Evolutionary conservation across 768 basidiomycete species (phyloP).

Genomic region (Glaciozyma martinii): DNA sequence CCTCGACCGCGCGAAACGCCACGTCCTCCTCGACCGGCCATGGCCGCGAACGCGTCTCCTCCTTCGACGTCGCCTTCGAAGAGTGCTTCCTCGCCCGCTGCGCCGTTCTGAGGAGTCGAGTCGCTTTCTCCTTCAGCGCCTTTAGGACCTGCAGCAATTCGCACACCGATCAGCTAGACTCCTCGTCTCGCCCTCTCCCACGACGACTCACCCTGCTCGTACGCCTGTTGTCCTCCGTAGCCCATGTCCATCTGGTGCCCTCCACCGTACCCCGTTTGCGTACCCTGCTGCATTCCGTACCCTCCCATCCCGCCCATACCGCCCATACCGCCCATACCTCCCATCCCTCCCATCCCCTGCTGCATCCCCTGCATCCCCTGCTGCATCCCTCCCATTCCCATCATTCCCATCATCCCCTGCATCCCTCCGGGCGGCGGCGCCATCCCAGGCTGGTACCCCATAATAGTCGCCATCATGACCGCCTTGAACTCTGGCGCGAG

Average conservation of each 20-base stretch:
- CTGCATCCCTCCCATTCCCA: constrained; percentile 46
- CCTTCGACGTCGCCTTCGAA: constrained; percentile 58
- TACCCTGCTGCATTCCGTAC: neutral
- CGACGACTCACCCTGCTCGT: neutral
- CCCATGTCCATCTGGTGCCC: neutral
- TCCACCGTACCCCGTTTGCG: neutral
- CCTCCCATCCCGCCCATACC: neutral
- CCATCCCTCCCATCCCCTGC: constrained; percentile 17
- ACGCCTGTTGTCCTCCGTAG: neutral
- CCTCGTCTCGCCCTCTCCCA: too few relatives aligned
- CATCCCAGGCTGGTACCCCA: constrained; percentile 47
- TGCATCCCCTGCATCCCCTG: constrained; percentile 20
- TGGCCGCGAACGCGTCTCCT: neutral
- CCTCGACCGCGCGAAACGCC: neutral
- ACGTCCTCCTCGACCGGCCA: neutral
- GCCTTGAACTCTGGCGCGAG: constrained; percentile 35
- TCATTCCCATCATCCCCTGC: constrained; percentile 37
- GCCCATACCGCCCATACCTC: neutral
- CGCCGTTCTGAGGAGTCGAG: neutral
- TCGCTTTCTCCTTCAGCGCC: constrained; percentile 1
- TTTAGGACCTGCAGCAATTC: neutral
- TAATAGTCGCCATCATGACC: constrained; percentile 36
- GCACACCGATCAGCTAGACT: neutral
- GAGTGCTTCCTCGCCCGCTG: constrained; percentile 36
- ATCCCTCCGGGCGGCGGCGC: constrained; percentile 21